These are phyloP conservation scores for Arabidopsis hybrid DNA, from an alignment of 441 rosid genomes.

Conservation along the genomic window DNA sequence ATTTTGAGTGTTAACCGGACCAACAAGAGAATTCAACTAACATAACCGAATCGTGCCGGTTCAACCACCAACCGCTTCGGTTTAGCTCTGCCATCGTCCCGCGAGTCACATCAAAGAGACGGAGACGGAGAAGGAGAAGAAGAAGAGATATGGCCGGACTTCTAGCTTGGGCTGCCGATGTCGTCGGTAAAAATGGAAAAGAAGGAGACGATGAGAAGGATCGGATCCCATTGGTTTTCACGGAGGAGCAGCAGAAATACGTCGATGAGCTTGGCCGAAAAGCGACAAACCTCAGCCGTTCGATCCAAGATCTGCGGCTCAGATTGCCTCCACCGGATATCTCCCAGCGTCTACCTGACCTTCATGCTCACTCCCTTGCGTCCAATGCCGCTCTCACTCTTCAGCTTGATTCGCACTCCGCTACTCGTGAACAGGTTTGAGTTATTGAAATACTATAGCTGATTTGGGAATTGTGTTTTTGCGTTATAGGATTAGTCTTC, in stretches of 20 bases:
- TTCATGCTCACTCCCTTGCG: conserved; percentile 90
- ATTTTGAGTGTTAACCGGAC: conserved; percentile 10
- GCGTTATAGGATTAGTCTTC: background rate
- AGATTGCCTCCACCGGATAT: conserved; percentile 87
- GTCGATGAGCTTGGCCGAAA: conserved; percentile 70
- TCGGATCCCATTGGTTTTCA: conserved; percentile 43
- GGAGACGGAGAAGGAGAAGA: conserved; percentile 1
- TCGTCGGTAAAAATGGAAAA: conserved; percentile 64
- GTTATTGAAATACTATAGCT: background rate
- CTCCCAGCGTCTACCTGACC: conserved; percentile 90
- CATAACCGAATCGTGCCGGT: conserved; percentile 9
- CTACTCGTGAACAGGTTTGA: conserved; percentile 85
- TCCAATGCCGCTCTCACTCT: conserved; percentile 88
- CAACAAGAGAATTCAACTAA: background rate
- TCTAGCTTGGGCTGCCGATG: conserved; percentile 89
- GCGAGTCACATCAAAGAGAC: background rate
- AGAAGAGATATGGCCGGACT: conserved; percentile 68
- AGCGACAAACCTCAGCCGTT: conserved; percentile 72
- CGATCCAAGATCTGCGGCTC: conserved; percentile 85
- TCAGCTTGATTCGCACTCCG: conserved; percentile 89
- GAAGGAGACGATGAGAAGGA: conserved; percentile 44
- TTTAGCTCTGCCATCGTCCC: conserved; percentile 23
- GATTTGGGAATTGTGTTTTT: background rate
- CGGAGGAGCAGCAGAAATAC: conserved; percentile 62
- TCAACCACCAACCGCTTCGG: conserved; percentile 32